Percentiles rank a stretch among this genome's conserved stretches.
phyloP scores from a whole-genome alignment of 176 grass and related monocot species.

The Echinochloa phyllopogon region DNA sequence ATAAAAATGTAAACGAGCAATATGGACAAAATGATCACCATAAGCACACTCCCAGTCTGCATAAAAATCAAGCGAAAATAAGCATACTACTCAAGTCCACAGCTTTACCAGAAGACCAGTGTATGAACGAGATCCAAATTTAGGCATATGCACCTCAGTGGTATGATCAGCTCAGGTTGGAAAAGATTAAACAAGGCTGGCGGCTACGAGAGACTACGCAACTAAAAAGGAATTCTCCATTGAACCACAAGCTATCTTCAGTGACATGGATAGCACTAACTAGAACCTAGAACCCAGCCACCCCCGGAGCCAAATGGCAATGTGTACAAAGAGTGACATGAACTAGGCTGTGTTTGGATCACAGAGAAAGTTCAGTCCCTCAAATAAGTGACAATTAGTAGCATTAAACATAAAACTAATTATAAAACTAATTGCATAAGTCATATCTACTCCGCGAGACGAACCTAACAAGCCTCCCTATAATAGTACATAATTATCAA shows the following conservation, averaged over 20 bases:
- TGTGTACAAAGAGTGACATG: background rate
- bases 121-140: constrained; percentile 19
- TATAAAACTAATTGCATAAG: too few relatives aligned
- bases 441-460: too few relatives aligned
- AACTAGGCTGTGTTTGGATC: too few relatives aligned
- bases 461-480: too few relatives aligned
- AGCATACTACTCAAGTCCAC: background rate
- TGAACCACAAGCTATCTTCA: constrained; percentile 1
- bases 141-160: background rate
- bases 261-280: constrained; percentile 40
- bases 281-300: background rate
- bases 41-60: too few relatives aligned
- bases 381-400: too few relatives aligned
- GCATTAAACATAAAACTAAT: too few relatives aligned
- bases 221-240: background rate
- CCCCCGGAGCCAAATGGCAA: constrained; percentile 11
- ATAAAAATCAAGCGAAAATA: background rate
- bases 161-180: constrained; percentile 8
- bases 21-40: too few relatives aligned
- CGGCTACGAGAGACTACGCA: background rate
- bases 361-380: too few relatives aligned
- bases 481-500: too few relatives aligned
- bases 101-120: background rate
- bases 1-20: too few relatives aligned
- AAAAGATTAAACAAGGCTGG: background rate